These are phyloP conservation scores for Septoria petroselini DNA, from an alignment of 2,329 filamentous ascomycete species.

Conservation along the genomic window DNA sequence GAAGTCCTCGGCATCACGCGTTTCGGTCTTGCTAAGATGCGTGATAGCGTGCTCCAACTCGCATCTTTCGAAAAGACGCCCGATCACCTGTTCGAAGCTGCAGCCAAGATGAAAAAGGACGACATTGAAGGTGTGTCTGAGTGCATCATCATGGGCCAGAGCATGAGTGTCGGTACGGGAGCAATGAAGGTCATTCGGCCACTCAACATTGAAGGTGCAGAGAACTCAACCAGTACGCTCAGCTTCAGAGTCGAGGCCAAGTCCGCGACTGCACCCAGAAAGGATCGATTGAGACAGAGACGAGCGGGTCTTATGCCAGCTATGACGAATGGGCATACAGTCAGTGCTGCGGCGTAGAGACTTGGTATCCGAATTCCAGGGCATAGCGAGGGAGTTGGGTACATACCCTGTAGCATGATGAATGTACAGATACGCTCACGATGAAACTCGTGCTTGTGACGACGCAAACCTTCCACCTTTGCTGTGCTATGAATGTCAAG, in stretches of 20 bases:
- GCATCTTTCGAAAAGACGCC: constrained; percentile 98
- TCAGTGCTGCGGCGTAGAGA: constrained; percentile 12
- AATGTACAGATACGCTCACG: no score
- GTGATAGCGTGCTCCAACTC: constrained; percentile 87
- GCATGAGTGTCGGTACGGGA: constrained; percentile 85
- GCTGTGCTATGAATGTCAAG: no score
- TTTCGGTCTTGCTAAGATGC: constrained; percentile 94
- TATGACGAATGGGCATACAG: constrained; percentile 25
- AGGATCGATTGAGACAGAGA: constrained; percentile 24
- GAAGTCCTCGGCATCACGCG: constrained; percentile 95
- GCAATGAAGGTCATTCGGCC: constrained; percentile 83
- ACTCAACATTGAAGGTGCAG: constrained; percentile 59
- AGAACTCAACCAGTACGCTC: constrained; percentile 44
- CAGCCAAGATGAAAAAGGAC: constrained; percentile 86
- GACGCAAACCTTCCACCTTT: no score
- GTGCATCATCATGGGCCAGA: constrained; percentile 98
- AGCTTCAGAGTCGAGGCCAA: constrained; percentile 24
- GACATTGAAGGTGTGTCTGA: constrained; percentile 90
- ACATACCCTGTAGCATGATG: neutral
- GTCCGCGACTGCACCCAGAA: constrained; percentile 17
- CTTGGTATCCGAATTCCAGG: neutral
- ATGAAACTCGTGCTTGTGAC: no score
- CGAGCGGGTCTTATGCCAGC: constrained; percentile 11
- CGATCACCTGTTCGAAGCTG: constrained; percentile 94
- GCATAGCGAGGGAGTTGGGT: neutral